Conservation (phyloP, 257 asterid species). For the Solanum peruvianum region DNA sequence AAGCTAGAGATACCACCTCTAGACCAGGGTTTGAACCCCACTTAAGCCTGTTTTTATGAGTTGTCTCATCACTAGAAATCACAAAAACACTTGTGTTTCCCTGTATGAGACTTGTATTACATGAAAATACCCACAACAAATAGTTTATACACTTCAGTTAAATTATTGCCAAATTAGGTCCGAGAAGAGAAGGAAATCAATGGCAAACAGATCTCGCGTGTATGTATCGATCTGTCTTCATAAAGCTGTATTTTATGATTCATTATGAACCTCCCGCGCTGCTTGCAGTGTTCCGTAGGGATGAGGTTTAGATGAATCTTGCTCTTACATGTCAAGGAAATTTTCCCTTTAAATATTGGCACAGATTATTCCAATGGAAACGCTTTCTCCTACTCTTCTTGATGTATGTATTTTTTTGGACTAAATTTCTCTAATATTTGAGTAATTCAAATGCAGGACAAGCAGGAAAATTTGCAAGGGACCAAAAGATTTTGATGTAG, state of each 20-base stretch:
- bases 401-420: not conserved
- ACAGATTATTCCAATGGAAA: not conserved
- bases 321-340: slow-evolving; percentile 4
- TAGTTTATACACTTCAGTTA: not conserved
- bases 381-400: not conserved
- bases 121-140: not conserved
- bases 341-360: not conserved
- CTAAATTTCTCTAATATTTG: not conserved
- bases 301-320: slow-evolving; percentile 55
- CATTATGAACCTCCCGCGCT: slow-evolving; percentile 66
- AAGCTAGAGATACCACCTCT: too few species aligned
- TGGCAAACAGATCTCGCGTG: not conserved
- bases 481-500: not conserved
- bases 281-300: slow-evolving; percentile 86
- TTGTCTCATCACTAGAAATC: not conserved
- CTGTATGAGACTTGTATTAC: not conserved
- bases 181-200: not conserved
- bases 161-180: not conserved
- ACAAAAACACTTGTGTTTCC: not conserved
- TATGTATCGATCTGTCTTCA: not conserved
- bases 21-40: too few species aligned
- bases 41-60: too few species aligned
- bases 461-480: not conserved
- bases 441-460: not conserved
- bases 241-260: slow-evolving; percentile 14